Percentiles rank a stretch among this genome's conserved stretches.
These are phyloP conservation scores for Trypanosoma melophagium DNA, from an alignment of 208 protist species.

Conservation along the genomic window DNA sequence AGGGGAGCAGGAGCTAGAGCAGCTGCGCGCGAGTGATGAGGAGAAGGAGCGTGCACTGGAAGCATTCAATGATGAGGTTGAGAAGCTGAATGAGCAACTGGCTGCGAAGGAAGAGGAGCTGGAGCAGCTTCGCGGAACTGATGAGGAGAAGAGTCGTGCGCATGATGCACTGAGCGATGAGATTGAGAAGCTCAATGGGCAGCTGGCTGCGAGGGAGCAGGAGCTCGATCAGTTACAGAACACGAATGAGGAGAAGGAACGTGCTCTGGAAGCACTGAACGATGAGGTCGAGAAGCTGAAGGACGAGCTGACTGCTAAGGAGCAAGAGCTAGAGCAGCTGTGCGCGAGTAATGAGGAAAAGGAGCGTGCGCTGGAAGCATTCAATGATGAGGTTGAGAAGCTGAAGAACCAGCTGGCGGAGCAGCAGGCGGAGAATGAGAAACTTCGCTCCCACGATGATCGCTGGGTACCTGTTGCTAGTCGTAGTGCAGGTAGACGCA, in stretches of 20 bases:
- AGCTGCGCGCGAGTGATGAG: too few relatives aligned
- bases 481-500: neutral
- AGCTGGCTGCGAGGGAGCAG: slow-evolving; percentile 8
- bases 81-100: too few relatives aligned
- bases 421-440: slow-evolving; percentile 11
- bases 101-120: too few relatives aligned
- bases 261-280: slow-evolving; percentile 1
- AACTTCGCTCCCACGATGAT: neutral
- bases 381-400: neutral
- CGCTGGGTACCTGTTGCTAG: neutral
- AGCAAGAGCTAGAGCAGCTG: slow-evolving; percentile 17
- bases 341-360: neutral
- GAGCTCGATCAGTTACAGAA: neutral
- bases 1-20: neutral
- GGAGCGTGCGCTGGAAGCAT: neutral
- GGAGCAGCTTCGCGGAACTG: too few relatives aligned
- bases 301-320: slow-evolving; percentile 9
- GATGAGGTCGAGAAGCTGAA: slow-evolving; percentile 28
- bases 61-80: too few relatives aligned
- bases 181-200: slow-evolving; percentile 8
- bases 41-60: too few relatives aligned
- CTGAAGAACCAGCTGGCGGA: neutral
- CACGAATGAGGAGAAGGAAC: neutral
- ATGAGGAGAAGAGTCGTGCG: too few relatives aligned
- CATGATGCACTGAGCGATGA: too few relatives aligned